Evolutionary conservation across 2,329 filamentous ascomycete species (phyloP).

Genomic region (Xylaria multiplex): DNA sequence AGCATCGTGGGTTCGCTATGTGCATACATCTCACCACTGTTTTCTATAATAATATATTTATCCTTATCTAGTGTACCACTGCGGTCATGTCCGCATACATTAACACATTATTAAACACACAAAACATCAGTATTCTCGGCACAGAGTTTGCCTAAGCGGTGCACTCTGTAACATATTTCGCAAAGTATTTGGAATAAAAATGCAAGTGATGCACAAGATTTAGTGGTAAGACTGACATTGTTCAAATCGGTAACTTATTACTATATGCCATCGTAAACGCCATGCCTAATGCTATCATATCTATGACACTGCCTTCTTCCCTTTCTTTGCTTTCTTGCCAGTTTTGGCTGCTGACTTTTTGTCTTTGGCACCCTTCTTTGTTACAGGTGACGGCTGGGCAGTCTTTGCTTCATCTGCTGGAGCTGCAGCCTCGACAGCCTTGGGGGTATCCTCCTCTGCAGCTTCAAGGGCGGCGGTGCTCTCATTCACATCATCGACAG

Average conservation of each 20-base stretch:
- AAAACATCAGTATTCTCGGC: neutral
- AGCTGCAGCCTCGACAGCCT: slow-evolving; percentile 54
- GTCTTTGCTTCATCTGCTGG: slow-evolving; percentile 47
- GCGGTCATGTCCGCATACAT: neutral
- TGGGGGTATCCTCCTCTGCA: slow-evolving; percentile 50
- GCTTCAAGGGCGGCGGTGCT: slow-evolving; percentile 51
- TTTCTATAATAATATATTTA: neutral
- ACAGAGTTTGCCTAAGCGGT: neutral
- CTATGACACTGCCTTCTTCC: slow-evolving; percentile 49
- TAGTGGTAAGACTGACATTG: neutral
- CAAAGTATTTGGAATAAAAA: neutral
- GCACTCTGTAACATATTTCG: neutral
- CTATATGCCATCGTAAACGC: slow-evolving; percentile 48
- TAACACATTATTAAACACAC: neutral
- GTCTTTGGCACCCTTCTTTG: slow-evolving; percentile 41
- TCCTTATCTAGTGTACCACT: neutral
- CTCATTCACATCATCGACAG: slow-evolving; percentile 54
- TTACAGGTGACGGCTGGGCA: slow-evolving; percentile 44
- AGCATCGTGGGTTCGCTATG: slow-evolving; percentile 71
- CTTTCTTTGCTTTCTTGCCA: slow-evolving; percentile 49
- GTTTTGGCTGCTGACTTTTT: slow-evolving; percentile 38
- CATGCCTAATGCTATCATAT: slow-evolving; percentile 46
- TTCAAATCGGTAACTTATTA: slow-evolving; percentile 17
- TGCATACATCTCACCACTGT: slow-evolving; percentile 58
- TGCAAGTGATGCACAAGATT: neutral